Percentiles rank a stretch among this genome's conserved stretches.
These are phyloP conservation scores for Pseudopyricularia javanii DNA, from an alignment of 2,329 filamentous ascomycete genomes.

Conservation along the genomic window DNA sequence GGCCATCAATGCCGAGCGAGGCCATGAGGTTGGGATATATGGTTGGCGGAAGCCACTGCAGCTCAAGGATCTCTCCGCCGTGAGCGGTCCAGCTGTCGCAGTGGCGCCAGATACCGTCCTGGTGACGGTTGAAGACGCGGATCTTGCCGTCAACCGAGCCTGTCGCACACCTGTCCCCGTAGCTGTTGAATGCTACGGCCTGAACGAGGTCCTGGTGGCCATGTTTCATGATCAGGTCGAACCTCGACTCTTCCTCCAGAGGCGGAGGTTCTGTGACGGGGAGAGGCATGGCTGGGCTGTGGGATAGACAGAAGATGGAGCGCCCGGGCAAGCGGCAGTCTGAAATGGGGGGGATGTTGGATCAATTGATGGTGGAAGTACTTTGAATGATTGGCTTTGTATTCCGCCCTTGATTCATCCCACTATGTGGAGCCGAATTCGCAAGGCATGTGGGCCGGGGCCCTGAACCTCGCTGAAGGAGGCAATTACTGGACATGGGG, in stretches of 20 bases:
- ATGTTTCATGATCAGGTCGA: constrained; percentile 54
- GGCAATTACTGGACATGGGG: too few relatives aligned
- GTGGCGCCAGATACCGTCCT: constrained; percentile 64
- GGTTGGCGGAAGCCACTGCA: constrained; percentile 87
- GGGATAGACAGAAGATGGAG: too few relatives aligned
- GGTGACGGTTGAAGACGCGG: constrained; percentile 78
- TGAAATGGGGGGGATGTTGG: too few relatives aligned
- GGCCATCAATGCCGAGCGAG: constrained; percentile 74
- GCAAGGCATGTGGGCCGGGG: too few relatives aligned
- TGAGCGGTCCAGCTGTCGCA: constrained; percentile 86
- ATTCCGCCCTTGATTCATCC: too few relatives aligned
- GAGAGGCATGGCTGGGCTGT: background rate
- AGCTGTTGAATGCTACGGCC: constrained; percentile 80
- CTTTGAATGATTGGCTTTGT: too few relatives aligned
- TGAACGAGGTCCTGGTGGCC: constrained; percentile 72
- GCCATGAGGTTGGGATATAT: constrained; percentile 77
- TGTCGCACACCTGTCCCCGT: constrained; percentile 83
- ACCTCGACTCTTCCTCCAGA: constrained; percentile 31
- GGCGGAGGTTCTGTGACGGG: constrained; percentile 12
- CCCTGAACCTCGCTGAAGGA: too few relatives aligned
- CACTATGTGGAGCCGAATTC: too few relatives aligned
- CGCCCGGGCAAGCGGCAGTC: too few relatives aligned
- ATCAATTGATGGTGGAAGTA: too few relatives aligned
- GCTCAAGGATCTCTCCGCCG: constrained; percentile 81
- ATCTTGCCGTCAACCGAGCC: constrained; percentile 88